These are phyloP conservation scores for Camellia sinensis DNA, from an alignment of 148 eudicot genomes.

Conservation along the genomic window DNA sequence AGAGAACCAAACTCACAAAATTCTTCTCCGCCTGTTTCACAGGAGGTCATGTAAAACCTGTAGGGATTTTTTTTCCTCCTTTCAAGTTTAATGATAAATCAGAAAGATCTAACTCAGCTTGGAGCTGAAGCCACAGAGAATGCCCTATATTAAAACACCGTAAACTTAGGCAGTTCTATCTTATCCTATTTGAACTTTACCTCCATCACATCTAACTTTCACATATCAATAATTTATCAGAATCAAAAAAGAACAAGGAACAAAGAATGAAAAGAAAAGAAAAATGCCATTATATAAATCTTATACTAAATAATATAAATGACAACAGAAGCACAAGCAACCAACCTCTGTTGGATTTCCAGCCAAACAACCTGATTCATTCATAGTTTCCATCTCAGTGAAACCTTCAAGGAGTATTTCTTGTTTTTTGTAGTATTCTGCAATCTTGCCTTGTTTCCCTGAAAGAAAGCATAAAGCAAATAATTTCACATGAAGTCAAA, in stretches of 20 bases:
- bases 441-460: conserved; percentile 45
- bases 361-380: conserved; percentile 36
- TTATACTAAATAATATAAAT: neutral
- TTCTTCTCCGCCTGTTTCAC: neutral
- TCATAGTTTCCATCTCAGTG: conserved; percentile 48
- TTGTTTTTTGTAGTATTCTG: conserved; percentile 49
- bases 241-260: neutral
- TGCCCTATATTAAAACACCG: neutral
- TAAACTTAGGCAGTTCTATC: neutral
- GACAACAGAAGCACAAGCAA: neutral
- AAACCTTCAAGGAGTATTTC: conserved; percentile 49
- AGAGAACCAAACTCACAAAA: neutral
- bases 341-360: conserved; percentile 44
- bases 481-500: neutral
- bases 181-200: neutral
- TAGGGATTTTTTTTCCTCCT: no score
- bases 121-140: neutral
- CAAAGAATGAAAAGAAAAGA: no score
- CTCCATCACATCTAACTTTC: neutral
- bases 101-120: neutral
- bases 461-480: neutral
- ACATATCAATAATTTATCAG: neutral
- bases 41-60: neutral
- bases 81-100: neutral
- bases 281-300: neutral